These are phyloP conservation scores for Parmelia sp. DNA, from an alignment of 495 filamentous ascomycete genomes.

Conservation along the genomic window DNA sequence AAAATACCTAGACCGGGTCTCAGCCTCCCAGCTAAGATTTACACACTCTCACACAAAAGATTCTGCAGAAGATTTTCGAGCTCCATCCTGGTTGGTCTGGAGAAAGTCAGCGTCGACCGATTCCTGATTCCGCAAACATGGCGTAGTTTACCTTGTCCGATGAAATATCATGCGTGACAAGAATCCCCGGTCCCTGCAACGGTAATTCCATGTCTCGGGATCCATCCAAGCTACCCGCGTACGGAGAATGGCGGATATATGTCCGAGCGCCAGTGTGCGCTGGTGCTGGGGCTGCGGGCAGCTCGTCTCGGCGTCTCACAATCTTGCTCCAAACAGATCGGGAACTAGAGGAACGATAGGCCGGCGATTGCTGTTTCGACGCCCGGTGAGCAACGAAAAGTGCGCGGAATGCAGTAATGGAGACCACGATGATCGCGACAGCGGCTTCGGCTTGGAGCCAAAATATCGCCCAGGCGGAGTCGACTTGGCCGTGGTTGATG, in stretches of 20 bases:
- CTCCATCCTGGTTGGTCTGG: slow-evolving; percentile 8
- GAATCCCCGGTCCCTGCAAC: slow-evolving; percentile 3
- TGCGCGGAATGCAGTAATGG: slow-evolving; percentile 19
- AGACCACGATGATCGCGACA: slow-evolving; percentile 21
- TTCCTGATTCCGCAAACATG: background rate
- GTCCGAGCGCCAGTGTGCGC: slow-evolving; percentile 2
- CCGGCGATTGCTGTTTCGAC: slow-evolving; percentile 13
- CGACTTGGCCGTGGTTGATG: slow-evolving; percentile 14
- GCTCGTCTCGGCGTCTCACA: background rate
- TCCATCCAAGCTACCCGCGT: background rate
- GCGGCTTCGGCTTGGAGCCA: slow-evolving; percentile 26
- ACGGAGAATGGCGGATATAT: slow-evolving; percentile 4
- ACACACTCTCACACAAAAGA: slow-evolving; percentile 4
- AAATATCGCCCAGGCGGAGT: slow-evolving; percentile 23
- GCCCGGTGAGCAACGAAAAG: slow-evolving; percentile 17
- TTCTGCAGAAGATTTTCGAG: slow-evolving; percentile 7
- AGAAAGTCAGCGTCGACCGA: background rate
- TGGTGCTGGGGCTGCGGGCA: slow-evolving; percentile 2
- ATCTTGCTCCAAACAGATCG: slow-evolving; percentile 2
- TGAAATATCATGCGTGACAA: slow-evolving; percentile 5
- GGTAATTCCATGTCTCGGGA: background rate
- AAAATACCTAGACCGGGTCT: background rate
- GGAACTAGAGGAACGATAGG: background rate
- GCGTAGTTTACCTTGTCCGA: background rate
- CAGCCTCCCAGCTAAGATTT: background rate